Percentiles rank a stretch among this genome's conserved stretches.
These are phyloP conservation scores for Candida maris DNA, from an alignment of 805 yeast genomes.

Conservation along the genomic window DNA sequence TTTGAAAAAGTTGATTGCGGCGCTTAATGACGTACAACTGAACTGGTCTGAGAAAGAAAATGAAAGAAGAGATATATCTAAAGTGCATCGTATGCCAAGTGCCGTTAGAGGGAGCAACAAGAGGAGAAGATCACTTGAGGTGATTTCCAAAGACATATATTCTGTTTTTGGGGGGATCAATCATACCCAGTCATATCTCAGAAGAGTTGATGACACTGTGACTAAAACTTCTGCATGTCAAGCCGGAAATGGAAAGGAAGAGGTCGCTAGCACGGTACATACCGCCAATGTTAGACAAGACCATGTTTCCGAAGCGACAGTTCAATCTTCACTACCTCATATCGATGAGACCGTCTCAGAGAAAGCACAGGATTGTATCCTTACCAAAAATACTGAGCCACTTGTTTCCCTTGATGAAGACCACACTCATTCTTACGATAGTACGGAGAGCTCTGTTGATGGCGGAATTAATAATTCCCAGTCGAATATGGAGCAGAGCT, in stretches of 20 bases:
- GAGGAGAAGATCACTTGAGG: conserved; percentile 1
- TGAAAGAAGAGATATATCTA: neutral
- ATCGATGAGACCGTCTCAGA: neutral
- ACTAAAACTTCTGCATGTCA: neutral
- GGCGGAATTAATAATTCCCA: neutral
- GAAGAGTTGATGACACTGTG: conserved; percentile 5
- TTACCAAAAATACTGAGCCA: neutral
- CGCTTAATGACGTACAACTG: conserved; percentile 1
- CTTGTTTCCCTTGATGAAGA: neutral
- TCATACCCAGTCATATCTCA: conserved; percentile 11
- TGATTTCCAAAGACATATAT: conserved; percentile 12
- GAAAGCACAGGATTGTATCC: neutral
- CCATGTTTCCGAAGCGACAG: neutral
- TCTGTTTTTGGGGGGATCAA: conserved; percentile 13
- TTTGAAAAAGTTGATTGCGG: conserved; percentile 4
- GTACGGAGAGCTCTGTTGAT: neutral
- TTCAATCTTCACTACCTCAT: neutral
- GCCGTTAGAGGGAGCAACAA: neutral
- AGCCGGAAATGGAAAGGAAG: neutral
- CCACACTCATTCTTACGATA: neutral
- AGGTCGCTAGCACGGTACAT: neutral
- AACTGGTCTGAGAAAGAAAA: neutral
- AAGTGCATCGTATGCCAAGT: neutral
- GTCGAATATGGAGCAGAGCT: neutral
- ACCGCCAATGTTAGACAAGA: neutral